A percentile compares a stretch with the other conserved stretches of the same genome.
phyloP scores from a whole-genome alignment of 2,329 filamentous ascomycete species.

The Fusarium udum region DNA sequence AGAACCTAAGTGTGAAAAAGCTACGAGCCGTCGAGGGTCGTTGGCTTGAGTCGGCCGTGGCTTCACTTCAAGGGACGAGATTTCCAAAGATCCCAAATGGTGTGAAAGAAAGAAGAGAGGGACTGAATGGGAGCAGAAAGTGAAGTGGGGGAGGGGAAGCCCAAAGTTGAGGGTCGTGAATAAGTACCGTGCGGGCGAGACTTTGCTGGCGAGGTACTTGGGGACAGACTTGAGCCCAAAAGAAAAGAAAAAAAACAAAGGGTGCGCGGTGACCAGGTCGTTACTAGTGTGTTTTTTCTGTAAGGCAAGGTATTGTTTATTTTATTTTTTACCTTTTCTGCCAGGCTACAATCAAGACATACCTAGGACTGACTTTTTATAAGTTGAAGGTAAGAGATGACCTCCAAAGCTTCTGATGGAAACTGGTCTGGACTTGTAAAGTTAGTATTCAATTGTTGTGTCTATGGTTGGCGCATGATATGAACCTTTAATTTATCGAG shows the following conservation, averaged over 20 bases:
- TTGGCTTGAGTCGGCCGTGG: constrained; percentile 30
- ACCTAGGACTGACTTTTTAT: neutral
- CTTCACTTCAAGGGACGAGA: constrained; percentile 33
- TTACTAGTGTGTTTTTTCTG: constrained; percentile 31
- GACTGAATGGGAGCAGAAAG: constrained; percentile 37
- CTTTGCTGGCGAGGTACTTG: constrained; percentile 23
- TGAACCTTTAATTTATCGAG: neutral
- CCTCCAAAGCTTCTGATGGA: neutral
- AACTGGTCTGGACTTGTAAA: neutral
- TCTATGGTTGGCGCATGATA: neutral
- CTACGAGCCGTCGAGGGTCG: constrained; percentile 34
- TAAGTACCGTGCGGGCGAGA: constrained; percentile 11
- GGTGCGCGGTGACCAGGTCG: constrained; percentile 26
- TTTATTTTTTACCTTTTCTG: constrained; percentile 3
- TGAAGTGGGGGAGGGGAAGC: constrained; percentile 43
- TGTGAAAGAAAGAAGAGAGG: constrained; percentile 41
- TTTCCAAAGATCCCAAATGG: constrained; percentile 39
- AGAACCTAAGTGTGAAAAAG: constrained; percentile 13
- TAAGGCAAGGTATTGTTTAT: neutral
- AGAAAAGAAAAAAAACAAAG: constrained; percentile 35
- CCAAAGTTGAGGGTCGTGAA: constrained; percentile 24
- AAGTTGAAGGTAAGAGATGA: neutral
- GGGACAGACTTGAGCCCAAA: constrained; percentile 19
- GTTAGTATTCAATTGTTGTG: neutral
- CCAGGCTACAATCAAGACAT: neutral